A percentile compares a stretch with the other conserved stretches of the same genome.
Conservation (phyloP, 2,329 filamentous ascomycete genomes). For the Xylariaceae sp. region DNA sequence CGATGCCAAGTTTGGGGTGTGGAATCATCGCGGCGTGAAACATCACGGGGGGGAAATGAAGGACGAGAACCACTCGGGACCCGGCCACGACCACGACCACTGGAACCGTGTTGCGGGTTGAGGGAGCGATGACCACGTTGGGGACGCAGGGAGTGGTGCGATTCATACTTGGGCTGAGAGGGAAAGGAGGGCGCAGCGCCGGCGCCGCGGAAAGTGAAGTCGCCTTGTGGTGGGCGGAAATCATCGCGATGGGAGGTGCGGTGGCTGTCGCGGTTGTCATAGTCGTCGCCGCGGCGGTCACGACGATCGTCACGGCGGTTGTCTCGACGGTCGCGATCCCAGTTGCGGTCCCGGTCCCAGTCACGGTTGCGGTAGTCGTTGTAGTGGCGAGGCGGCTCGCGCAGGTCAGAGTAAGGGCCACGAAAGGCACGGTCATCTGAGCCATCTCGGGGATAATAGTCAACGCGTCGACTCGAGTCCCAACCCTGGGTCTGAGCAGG, state of each 20-base stretch:
- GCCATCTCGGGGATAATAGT: conserved; percentile 14
- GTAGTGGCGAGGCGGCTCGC: conserved; percentile 12
- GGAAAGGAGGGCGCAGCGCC: conserved; percentile 37
- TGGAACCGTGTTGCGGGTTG: conserved; percentile 2
- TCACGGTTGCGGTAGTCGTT: not conserved
- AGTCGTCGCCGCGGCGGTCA: conserved; percentile 7
- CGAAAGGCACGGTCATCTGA: conserved; percentile 19
- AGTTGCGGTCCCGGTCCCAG: no score
- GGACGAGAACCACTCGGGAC: no score
- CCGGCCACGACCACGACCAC: no score
- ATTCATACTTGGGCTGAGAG: conserved; percentile 8
- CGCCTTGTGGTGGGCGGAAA: conserved; percentile 39
- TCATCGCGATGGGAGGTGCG: conserved; percentile 19
- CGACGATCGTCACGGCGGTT: conserved; percentile 14
- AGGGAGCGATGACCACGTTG: conserved; percentile 6
- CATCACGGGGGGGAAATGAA: no score
- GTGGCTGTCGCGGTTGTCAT: conserved; percentile 13
- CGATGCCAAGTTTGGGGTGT: no score
- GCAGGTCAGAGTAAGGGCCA: conserved; percentile 25
- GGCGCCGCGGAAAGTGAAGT: conserved; percentile 55
- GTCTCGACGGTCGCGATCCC: conserved; percentile 5
- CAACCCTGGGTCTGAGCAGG: conserved; percentile 4
- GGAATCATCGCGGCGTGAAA: no score
- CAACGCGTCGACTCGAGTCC: conserved; percentile 5
- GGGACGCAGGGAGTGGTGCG: conserved; percentile 8